A percentile compares a stretch with the other conserved stretches of the same genome.
These are phyloP conservation scores for Ustilago xerochloae DNA, from an alignment of 1,284 basidiomycete species.

Conservation along the genomic window DNA sequence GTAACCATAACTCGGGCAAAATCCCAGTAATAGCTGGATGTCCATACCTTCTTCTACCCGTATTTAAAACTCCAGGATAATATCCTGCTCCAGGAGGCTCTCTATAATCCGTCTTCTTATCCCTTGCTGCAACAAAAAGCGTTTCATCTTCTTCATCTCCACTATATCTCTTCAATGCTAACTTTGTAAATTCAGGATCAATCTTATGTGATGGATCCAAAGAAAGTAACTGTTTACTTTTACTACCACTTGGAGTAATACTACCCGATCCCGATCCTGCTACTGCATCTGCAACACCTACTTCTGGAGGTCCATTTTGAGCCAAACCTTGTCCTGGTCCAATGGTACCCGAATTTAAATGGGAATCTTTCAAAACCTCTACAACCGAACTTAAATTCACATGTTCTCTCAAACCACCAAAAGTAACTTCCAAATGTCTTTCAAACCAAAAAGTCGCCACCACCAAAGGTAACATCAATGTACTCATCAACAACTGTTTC, in stretches of 20 bases:
- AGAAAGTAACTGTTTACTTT: conserved; percentile 29
- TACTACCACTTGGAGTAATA: conserved; percentile 16
- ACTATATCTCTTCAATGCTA: conserved; percentile 74
- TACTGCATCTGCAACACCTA: conserved; percentile 11
- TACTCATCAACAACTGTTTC: conserved; percentile 80
- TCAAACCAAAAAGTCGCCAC: conserved; percentile 81
- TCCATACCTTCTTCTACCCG: conserved; percentile 54
- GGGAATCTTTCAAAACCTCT: conserved; percentile 38
- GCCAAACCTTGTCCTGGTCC: conserved; percentile 43
- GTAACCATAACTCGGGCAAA: conserved; percentile 63
- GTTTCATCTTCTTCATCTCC: conserved; percentile 88
- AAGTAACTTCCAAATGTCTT: conserved; percentile 78
- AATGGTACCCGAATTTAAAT: conserved; percentile 14
- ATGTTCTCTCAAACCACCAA: conserved; percentile 82
- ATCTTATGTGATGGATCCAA: conserved; percentile 32
- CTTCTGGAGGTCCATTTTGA: conserved; percentile 27
- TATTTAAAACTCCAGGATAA: conserved; percentile 59
- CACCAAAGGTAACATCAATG: conserved; percentile 82
- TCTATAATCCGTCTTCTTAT: conserved; percentile 59
- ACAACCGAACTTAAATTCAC: conserved; percentile 68
- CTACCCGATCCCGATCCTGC: conserved; percentile 1
- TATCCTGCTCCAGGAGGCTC: conserved; percentile 59
- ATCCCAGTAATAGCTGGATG: conserved; percentile 64
- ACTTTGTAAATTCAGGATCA: conserved; percentile 42
- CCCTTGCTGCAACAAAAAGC: conserved; percentile 78